Conservation (phyloP, 768 basidiomycete genomes). For the Galerina marginata region DNA sequence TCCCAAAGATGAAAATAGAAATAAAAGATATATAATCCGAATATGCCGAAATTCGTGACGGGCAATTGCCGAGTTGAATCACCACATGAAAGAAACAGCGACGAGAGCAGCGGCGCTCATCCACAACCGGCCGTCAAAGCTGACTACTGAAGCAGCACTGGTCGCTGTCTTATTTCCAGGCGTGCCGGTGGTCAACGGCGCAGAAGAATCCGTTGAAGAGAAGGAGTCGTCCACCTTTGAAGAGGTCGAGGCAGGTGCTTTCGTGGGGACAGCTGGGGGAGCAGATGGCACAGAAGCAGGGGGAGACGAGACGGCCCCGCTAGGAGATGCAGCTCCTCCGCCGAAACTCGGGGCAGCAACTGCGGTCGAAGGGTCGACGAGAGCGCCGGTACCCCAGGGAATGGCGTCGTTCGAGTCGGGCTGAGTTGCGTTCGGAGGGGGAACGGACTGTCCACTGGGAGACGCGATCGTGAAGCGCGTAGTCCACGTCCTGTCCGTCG, state of each 20-base stretch:
- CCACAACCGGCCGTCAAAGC: constrained; percentile 10
- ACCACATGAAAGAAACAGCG: constrained; percentile 14
- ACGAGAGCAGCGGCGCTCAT: constrained; percentile 12
- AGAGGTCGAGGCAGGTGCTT: background rate
- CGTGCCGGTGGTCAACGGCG: background rate
- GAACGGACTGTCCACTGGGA: constrained; percentile 45
- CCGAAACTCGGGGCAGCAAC: constrained; percentile 38
- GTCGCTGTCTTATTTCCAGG: constrained; percentile 12
- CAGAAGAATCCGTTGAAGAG: constrained; percentile 1
- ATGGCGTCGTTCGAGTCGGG: constrained; percentile 56
- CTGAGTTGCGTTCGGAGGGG: constrained; percentile 59
- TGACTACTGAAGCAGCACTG: constrained; percentile 5
- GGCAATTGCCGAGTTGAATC: background rate
- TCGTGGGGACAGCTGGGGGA: background rate
- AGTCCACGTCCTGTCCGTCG: constrained; percentile 63
- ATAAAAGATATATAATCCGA: too few relatives aligned
- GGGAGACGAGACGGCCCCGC: constrained; percentile 9
- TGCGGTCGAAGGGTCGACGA: constrained; percentile 50
- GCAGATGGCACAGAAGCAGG: background rate
- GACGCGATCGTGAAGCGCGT: constrained; percentile 78
- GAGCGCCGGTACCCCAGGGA: constrained; percentile 70
- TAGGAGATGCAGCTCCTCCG: constrained; percentile 9
- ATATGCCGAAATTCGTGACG: too few relatives aligned
- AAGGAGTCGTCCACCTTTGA: background rate
- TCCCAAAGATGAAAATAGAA: too few relatives aligned